These are phyloP conservation scores for Scheffersomyces quercinus DNA, from an alignment of 1,139 yeast species.

Conservation along the genomic window DNA sequence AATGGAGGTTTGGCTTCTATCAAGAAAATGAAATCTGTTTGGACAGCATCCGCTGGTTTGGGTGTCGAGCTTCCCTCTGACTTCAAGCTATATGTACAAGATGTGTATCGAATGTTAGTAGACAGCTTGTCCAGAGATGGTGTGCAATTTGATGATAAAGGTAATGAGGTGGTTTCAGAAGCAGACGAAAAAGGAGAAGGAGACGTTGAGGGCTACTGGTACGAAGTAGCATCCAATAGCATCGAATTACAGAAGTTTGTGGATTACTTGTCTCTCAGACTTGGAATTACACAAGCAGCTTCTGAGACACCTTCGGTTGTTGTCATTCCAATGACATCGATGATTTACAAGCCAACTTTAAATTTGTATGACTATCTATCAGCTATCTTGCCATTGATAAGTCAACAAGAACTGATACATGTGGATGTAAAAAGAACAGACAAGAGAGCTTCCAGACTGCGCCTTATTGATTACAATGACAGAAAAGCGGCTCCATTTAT, in stretches of 20 bases:
- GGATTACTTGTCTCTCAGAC: slow-evolving; percentile 21
- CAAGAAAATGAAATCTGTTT: slow-evolving; percentile 30
- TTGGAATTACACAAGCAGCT: slow-evolving; percentile 16
- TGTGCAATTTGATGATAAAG: slow-evolving; percentile 34
- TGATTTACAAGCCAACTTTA: slow-evolving; percentile 27
- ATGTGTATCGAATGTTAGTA: slow-evolving; percentile 38
- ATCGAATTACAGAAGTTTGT: slow-evolving; percentile 34
- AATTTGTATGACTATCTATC: slow-evolving; percentile 28
- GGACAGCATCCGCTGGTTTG: slow-evolving; percentile 18
- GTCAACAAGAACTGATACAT: slow-evolving; percentile 16
- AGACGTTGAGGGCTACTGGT: slow-evolving; percentile 26
- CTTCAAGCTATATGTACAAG: slow-evolving; percentile 54
- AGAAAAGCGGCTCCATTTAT: slow-evolving; percentile 6
- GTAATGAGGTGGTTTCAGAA: slow-evolving; percentile 23
- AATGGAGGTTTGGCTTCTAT: slow-evolving; percentile 44
- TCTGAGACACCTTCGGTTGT: not conserved
- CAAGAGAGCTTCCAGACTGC: slow-evolving; percentile 15
- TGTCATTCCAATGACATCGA: slow-evolving; percentile 21
- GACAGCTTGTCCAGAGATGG: slow-evolving; percentile 32
- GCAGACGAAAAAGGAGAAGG: not conserved
- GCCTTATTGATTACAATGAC: slow-evolving; percentile 14
- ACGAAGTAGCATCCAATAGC: slow-evolving; percentile 43
- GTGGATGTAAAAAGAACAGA: slow-evolving; percentile 4
- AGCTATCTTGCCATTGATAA: slow-evolving; percentile 22
- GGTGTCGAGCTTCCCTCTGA: slow-evolving; percentile 29